Evolutionary conservation across 73 alveolate genomes (phyloP).

Genomic region (Stentor coeruleus): DNA sequence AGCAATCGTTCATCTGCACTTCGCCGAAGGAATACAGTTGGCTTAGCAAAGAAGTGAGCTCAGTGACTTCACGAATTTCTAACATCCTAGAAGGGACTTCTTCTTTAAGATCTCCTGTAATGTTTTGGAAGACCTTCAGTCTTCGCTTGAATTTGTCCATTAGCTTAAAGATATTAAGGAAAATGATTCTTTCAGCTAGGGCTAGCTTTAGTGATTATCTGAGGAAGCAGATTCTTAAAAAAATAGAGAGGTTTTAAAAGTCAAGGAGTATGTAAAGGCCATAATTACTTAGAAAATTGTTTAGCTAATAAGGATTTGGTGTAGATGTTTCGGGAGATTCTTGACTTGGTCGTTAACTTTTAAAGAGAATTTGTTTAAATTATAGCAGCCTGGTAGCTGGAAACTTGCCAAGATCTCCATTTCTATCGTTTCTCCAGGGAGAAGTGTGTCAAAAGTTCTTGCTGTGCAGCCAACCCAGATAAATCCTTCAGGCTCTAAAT

Average conservation of each 20-base stretch:
- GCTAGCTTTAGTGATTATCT: too few species aligned
- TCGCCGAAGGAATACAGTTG: background rate
- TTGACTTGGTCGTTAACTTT: background rate
- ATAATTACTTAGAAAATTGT: too few species aligned
- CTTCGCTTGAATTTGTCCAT: background rate
- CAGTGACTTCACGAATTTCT: background rate
- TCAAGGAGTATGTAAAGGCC: too few species aligned
- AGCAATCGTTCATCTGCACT: background rate
- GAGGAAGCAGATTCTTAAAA: too few species aligned
- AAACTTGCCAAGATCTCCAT: background rate
- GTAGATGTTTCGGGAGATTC: background rate
- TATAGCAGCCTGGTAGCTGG: constrained; percentile 14
- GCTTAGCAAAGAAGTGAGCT: background rate
- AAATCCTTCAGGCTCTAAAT: background rate
- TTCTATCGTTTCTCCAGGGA: background rate
- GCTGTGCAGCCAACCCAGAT: background rate
- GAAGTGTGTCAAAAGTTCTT: background rate
- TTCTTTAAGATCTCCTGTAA: constrained; percentile 1
- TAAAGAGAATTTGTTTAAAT: background rate
- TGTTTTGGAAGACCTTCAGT: background rate
- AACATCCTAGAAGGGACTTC: background rate
- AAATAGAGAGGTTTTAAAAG: too few species aligned
- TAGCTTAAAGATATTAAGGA: too few species aligned
- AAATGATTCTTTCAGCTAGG: too few species aligned
- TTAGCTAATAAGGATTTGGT: constrained; percentile 16